Percentiles rank a stretch among this genome's conserved stretches.
phyloP scores from a whole-genome alignment of 2,329 filamentous ascomycete species.

The Colletotrichum sp. region DNA sequence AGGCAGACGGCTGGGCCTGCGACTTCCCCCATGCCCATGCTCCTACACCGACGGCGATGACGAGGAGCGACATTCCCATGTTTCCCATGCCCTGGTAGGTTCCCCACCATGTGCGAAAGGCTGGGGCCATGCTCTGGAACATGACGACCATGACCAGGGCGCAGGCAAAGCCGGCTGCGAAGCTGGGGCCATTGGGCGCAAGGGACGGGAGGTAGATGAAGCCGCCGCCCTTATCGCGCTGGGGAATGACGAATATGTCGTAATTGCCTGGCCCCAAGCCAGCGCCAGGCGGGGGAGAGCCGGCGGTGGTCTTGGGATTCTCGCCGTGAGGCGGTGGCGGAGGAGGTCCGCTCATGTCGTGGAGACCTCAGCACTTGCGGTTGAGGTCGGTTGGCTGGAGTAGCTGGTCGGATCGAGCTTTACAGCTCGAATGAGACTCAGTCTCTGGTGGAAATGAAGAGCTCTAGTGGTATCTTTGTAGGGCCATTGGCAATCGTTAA shows the following conservation, averaged over 20 bases:
- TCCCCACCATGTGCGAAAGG: constrained; percentile 75
- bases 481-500: constrained; percentile 37
- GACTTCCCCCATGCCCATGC: constrained; percentile 66
- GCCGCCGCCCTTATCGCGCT: constrained; percentile 85
- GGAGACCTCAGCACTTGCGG: constrained; percentile 23
- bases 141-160: constrained; percentile 76
- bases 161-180: constrained; percentile 82
- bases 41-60: constrained; percentile 75
- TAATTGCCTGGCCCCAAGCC: constrained; percentile 89
- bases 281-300: constrained; percentile 48
- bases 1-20: constrained; percentile 35
- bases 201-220: constrained; percentile 95
- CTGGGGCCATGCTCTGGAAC: constrained; percentile 76
- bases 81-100: constrained; percentile 75
- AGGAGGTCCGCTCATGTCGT: constrained; percentile 64
- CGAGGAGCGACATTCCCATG: constrained; percentile 73
- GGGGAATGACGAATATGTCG: constrained; percentile 96
- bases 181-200: constrained; percentile 86
- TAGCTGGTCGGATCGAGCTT: background rate
- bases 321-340: constrained; percentile 87
- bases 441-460: background rate
- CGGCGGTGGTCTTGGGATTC: constrained; percentile 70
- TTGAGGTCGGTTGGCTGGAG: background rate
- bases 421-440: background rate
- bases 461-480: constrained; percentile 40